Conservation (phyloP, 768 basidiomycete species). For the Scleroderma citrinum region DNA sequence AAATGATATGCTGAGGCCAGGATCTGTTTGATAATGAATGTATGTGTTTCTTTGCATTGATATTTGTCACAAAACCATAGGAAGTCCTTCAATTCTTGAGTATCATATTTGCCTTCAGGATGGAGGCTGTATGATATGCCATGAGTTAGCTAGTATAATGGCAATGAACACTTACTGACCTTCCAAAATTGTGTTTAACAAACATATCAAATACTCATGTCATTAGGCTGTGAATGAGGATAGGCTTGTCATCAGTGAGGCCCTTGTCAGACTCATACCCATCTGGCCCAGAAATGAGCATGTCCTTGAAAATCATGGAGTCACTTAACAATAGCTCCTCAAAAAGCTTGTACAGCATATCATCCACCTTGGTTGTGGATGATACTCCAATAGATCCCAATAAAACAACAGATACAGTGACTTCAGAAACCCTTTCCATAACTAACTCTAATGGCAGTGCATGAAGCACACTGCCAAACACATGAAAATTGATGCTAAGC, state of each 20-base stretch:
- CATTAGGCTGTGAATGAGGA: not conserved
- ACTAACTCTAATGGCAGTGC: no score
- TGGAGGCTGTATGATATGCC: not conserved
- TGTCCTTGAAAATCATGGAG: no score
- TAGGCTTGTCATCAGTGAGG: not conserved
- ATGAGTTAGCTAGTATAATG: not conserved
- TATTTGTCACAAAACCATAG: not conserved
- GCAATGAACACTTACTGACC: not conserved
- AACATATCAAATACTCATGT: slow-evolving; percentile 11
- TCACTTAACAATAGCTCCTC: no score
- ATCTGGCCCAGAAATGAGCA: no score
- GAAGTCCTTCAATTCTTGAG: not conserved
- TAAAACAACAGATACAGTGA: not conserved
- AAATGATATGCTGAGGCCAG: not conserved
- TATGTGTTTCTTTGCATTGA: not conserved
- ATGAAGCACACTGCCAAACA: no score
- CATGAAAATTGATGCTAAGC: no score
- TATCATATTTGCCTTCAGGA: not conserved
- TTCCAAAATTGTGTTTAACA: not conserved
- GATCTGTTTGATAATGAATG: not conserved
- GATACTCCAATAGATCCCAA: not conserved
- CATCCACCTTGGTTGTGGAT: not conserved
- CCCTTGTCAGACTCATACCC: not conserved
- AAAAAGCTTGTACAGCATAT: not conserved
- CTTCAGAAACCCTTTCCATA: no score